phyloP scores from a whole-genome alignment of 1,284 basidiomycete genomes.

The Sphaerobolus stellatus region DNA sequence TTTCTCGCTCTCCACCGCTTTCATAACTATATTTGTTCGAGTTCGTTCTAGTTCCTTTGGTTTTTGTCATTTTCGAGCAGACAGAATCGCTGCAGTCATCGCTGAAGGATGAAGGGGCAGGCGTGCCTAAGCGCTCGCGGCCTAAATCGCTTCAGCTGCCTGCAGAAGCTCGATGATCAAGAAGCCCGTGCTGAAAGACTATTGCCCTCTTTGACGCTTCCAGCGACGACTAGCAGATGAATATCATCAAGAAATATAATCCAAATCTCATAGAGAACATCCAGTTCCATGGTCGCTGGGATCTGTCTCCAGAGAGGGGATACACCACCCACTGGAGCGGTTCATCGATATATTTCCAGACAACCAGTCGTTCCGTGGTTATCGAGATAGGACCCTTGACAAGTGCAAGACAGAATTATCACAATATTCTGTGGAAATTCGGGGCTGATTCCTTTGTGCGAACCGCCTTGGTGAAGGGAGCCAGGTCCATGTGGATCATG shows the following conservation, averaged over 20 bases:
- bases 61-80: background rate
- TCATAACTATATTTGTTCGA: background rate
- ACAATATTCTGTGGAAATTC: background rate
- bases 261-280: background rate
- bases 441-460: background rate
- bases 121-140: background rate
- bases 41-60: background rate
- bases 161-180: background rate
- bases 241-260: background rate
- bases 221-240: background rate
- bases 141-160: background rate
- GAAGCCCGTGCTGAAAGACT: background rate
- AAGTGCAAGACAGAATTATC: background rate
- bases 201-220: background rate
- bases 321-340: background rate
- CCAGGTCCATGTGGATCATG: background rate
- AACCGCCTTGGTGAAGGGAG: background rate
- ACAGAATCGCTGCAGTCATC: background rate
- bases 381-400: background rate
- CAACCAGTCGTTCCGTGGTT: background rate
- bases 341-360: background rate
- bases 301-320: background rate
- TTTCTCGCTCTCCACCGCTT: constrained; percentile 1
- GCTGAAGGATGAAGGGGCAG: background rate
- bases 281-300: background rate